Evolutionary conservation across 2,329 filamentous ascomycete genomes (phyloP), one percentile per base, ranked within the genome.

Genomic region (Sphaerulina populicola): DNA sequence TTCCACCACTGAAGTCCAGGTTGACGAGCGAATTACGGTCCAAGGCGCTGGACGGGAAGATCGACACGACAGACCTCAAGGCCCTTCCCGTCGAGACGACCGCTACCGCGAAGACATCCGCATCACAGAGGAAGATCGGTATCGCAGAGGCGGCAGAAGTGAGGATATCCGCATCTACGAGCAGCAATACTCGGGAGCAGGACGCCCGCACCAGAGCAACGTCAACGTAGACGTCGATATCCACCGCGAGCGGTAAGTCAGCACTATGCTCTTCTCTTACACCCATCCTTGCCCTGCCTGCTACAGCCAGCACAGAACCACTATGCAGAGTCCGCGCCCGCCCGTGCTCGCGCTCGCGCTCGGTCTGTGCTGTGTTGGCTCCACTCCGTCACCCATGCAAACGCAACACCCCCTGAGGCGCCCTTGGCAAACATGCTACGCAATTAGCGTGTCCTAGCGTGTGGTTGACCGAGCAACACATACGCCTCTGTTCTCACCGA

Each of bases 31-130:
- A 76, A 82, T 88, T 77, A 83, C 82, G 75, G 77, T 78, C 77
- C 76, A 72, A 77, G 82, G 83, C 84, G 85, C 87, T 86, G 90
- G 90, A 94, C 90, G 88, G 89, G 89, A 94, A 90, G 88, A 86
- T 88, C 82, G 56, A 86, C 80, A 77, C 83, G 80, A 88, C 85
- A 85, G 41, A 39, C 64, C 64, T 65, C 67, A 79, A 71, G 76
- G 77, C 71, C 81, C 82, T 76, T 82, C 81, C 66, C 78, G 77
- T 67, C 76, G 79, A 72, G 73, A 81, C 64, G 80, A 76, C 71
- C 78, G 78, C 75, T 83, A 88, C 77, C 63, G 62, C 56, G 86
- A 94, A 81, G 86, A 94, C 78, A 81, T 94, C 76, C 85, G 86
- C 72, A 82, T 87, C 75, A 81, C 79, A 75, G 82, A 87, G 76